Conservation (phyloP, 2,329 filamentous ascomycete genomes). For the Didymella exigua region DNA sequence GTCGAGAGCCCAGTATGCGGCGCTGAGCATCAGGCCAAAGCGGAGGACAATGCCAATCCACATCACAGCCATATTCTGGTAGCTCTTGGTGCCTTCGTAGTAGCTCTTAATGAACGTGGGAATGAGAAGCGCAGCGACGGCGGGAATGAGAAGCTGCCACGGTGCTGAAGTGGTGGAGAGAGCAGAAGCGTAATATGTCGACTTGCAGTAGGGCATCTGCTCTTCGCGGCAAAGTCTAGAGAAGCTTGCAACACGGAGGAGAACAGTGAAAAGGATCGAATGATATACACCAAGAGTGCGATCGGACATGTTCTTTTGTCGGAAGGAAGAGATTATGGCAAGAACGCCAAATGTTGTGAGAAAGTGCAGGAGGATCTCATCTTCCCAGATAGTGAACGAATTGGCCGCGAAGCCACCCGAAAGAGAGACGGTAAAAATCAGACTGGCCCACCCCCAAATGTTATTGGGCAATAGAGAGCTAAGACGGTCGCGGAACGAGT, state of each 20-base stretch:
- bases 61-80: constrained; percentile 80
- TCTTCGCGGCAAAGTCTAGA: constrained; percentile 95
- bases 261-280: constrained; percentile 78
- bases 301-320: constrained; percentile 69
- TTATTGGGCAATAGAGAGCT: constrained; percentile 68
- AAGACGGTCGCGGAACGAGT: constrained; percentile 51
- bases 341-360: constrained; percentile 83
- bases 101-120: constrained; percentile 80
- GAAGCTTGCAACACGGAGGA: constrained; percentile 80
- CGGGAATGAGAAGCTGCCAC: constrained; percentile 86
- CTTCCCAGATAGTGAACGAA: constrained; percentile 98
- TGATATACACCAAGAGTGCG: constrained; percentile 81
- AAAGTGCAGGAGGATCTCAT: constrained; percentile 91
- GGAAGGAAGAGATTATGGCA: constrained; percentile 75
- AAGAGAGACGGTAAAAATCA: constrained; percentile 81
- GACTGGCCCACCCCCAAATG: constrained; percentile 86
- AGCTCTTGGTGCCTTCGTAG: constrained; percentile 80
- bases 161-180: constrained; percentile 90
- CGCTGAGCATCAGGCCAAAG: constrained; percentile 73
- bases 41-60: constrained; percentile 87
- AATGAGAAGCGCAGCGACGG: constrained; percentile 71
- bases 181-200: constrained; percentile 92
- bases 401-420: constrained; percentile 96
- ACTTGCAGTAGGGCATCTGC: constrained; percentile 95
- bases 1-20: constrained; percentile 86